Conservation (phyloP, 2,329 filamentous ascomycete species). For the Colletotrichum siamense region DNA sequence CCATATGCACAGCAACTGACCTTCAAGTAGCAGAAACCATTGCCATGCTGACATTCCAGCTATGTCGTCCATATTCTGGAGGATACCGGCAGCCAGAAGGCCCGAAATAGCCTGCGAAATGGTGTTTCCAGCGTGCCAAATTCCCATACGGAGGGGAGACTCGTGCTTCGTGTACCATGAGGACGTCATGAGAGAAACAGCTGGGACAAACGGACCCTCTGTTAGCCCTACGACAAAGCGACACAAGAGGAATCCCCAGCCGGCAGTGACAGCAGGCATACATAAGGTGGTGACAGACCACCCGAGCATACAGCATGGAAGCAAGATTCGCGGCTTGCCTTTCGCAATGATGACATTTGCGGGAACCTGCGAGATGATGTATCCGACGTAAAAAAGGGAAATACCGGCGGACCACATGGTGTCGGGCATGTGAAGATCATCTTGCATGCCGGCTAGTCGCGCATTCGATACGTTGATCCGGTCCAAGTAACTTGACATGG, state of each 20-base stretch:
- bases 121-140: constrained; percentile 51
- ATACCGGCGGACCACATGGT: constrained; percentile 44
- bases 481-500: constrained; percentile 48
- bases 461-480: constrained; percentile 55
- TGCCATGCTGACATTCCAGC: constrained; percentile 40
- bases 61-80: constrained; percentile 47
- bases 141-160: constrained; percentile 45
- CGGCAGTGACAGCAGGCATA: constrained; percentile 43
- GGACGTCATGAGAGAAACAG: constrained; percentile 48
- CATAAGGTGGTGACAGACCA: constrained; percentile 48
- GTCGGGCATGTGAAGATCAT: constrained; percentile 38
- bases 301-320: constrained; percentile 44
- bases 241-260: constrained; percentile 33
- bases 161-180: constrained; percentile 54
- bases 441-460: constrained; percentile 40
- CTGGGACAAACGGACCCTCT: constrained; percentile 50
- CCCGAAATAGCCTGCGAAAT: constrained; percentile 50
- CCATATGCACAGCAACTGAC: not conserved
- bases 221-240: constrained; percentile 36
- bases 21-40: constrained; percentile 48
- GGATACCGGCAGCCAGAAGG: constrained; percentile 47
- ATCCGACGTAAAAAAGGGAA: constrained; percentile 51
- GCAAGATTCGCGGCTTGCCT: constrained; percentile 36
- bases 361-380: constrained; percentile 50
- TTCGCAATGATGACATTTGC: constrained; percentile 51